phyloP scores from a whole-genome alignment of 352 stramenopile genomes.

The Phytopythium mirpurense region DNA sequence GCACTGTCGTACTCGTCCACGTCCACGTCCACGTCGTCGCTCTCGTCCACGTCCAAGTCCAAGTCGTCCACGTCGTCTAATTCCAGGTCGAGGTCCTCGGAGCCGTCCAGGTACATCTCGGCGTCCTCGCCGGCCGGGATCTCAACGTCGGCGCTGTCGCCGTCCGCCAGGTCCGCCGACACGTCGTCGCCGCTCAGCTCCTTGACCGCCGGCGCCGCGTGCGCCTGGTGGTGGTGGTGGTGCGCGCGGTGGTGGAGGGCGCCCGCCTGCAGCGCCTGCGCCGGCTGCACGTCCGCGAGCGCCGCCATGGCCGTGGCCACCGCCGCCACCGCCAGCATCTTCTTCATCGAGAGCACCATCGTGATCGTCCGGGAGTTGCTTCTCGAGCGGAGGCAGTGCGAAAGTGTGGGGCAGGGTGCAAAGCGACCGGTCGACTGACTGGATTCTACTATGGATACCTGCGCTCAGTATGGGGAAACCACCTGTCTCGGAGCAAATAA shows the following conservation, averaged over 20 bases:
- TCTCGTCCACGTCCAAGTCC: conserved; percentile 17
- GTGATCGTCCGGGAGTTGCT: neutral
- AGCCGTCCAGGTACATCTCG: conserved; percentile 18
- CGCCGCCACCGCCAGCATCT: conserved; percentile 25
- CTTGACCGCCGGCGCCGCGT: conserved; percentile 4
- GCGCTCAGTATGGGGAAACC: too few species aligned
- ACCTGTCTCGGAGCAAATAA: too few species aligned
- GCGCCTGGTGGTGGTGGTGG: conserved; percentile 28
- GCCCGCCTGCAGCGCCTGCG: conserved; percentile 17
- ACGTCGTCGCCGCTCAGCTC: conserved; percentile 8
- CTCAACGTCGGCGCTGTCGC: conserved; percentile 19
- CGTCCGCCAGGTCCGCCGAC: conserved; percentile 11
- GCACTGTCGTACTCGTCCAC: conserved; percentile 20
- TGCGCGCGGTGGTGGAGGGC: conserved; percentile 28
- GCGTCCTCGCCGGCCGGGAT: conserved; percentile 13
- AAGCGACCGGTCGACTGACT: neutral
- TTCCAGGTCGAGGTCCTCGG: conserved; percentile 14
- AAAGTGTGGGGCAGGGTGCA: neutral
- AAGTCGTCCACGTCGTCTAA: conserved; percentile 18
- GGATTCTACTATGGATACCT: conserved; percentile 3
- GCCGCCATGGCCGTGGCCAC: conserved; percentile 22
- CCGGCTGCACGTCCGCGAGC: conserved; percentile 11
- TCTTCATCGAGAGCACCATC: conserved; percentile 35
- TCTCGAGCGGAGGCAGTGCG: neutral
- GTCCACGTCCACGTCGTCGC: conserved; percentile 21